Base-by-base conservation (phyloP, 2,329 filamentous ascomycete species). In the Tolypocladium pustulatum region DNA sequence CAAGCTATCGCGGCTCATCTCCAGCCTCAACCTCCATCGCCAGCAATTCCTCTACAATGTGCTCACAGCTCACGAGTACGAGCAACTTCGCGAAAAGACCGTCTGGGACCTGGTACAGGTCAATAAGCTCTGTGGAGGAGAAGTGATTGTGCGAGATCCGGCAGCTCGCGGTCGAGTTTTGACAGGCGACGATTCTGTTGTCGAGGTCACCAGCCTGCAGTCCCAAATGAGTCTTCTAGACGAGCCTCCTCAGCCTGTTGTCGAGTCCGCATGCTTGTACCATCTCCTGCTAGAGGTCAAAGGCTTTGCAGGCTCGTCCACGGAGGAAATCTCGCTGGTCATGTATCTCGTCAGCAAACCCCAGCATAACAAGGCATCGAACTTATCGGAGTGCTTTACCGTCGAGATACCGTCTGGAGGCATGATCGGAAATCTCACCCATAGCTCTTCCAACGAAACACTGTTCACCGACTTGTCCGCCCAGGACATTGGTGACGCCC, bases 191-290 rank as follows among this genome's bases (percentile, higher is more conserved):
- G 94, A 99, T 72, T 96, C 92, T 1, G 90, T 94, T 4, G 89
- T 97, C 34, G 89, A 96, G 60, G 84, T 97, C 64, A 93, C 93
- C 8, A 91, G 86, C 69, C 78, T 97, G 59, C 95, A 99, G 75
- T 95, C 94, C 5, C 84, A 92, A 69, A 99, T 99, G 94, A 96
- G 91, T 72, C 81, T 97, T 66, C 79, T 99, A 53, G 88, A 96
- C 59, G 88, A 90, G 65, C 84, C 87, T n/a, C 92, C 91, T 0
- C 82, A 83, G 25, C 78, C 83, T 4, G 77, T 83, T 12, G 73
- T 83, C 20, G 91, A 91, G 65, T 81, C 87, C 55, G 86, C 84
- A 1, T 80, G 89, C 40, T 76, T 96, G 57, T 89, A 96, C 69
- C 88, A 97, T 65, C 73, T 95, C 6, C 78, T 96, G 60, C 82